Percentiles rank a stretch among this genome's conserved stretches.
phyloP scores from a whole-genome alignment of 2,329 filamentous ascomycete genomes.

The Botrytis medusae region DNA sequence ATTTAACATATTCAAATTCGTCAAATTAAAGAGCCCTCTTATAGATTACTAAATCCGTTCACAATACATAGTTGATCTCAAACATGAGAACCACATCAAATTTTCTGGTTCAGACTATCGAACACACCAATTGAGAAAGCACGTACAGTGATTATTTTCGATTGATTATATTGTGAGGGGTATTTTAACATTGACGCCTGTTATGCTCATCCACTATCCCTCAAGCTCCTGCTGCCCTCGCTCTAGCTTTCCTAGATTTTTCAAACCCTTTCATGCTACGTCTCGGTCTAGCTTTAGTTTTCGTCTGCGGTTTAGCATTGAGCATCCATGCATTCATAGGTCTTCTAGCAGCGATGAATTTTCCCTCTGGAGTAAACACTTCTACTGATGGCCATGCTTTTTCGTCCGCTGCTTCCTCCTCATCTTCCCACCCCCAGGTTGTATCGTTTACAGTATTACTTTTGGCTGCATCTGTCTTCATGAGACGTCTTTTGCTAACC shows the following conservation, averaged over 20 bases:
- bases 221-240: neutral
- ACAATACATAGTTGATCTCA: neutral
- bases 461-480: neutral
- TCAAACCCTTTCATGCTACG: conserved; percentile 67
- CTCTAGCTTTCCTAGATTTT: conserved; percentile 43
- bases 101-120: neutral
- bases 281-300: conserved; percentile 58
- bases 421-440: neutral
- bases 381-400: conserved; percentile 70
- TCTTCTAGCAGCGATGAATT: conserved; percentile 64
- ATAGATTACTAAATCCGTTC: neutral
- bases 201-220: neutral
- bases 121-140: neutral
- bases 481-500: conserved; percentile 58
- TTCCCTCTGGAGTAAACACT: conserved; percentile 82
- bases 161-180: neutral
- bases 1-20: neutral
- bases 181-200: neutral
- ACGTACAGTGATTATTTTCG: neutral
- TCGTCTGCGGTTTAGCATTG: conserved; percentile 54
- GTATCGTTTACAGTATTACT: neutral
- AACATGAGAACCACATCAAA: neutral
- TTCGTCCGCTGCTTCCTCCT: conserved; percentile 26
- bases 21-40: neutral
- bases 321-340: conserved; percentile 71